Conservation (phyloP, 106 monocot genomes). For the Dactylorhiza incarnata region DNA sequence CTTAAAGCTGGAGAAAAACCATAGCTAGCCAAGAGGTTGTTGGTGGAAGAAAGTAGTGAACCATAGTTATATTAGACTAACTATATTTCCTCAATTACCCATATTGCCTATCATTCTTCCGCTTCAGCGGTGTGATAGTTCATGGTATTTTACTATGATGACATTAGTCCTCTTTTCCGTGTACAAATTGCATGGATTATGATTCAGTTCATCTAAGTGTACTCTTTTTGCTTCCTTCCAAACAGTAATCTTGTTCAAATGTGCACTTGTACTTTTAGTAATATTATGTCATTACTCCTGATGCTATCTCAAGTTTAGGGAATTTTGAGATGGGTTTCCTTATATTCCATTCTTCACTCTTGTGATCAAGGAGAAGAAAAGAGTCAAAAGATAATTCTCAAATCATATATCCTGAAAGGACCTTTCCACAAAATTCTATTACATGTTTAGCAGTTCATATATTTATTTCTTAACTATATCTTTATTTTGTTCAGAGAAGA, state of each 20-base stretch:
- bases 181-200: not conserved
- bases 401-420: not conserved
- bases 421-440: not conserved
- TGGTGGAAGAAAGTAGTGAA: too few relatives aligned
- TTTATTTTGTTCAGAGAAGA: constrained; percentile 53
- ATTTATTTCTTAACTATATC: not conserved
- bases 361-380: not conserved
- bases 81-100: too few relatives aligned
- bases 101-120: too few relatives aligned
- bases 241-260: not conserved
- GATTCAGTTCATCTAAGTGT: not conserved
- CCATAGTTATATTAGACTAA: too few relatives aligned
- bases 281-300: not conserved
- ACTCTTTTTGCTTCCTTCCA: not conserved
- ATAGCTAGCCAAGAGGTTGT: too few relatives aligned
- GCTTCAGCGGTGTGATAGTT: too few relatives aligned
- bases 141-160: too few relatives aligned
- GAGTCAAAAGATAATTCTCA: not conserved
- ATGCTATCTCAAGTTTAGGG: not conserved
- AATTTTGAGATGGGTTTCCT: not conserved
- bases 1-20: too few relatives aligned
- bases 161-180: too few relatives aligned
- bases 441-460: not conserved
- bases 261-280: not conserved
- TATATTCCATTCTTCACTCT: not conserved